phyloP scores from a whole-genome alignment of 192 early-diverging fungal species.

The Phycomyces nitens region DNA sequence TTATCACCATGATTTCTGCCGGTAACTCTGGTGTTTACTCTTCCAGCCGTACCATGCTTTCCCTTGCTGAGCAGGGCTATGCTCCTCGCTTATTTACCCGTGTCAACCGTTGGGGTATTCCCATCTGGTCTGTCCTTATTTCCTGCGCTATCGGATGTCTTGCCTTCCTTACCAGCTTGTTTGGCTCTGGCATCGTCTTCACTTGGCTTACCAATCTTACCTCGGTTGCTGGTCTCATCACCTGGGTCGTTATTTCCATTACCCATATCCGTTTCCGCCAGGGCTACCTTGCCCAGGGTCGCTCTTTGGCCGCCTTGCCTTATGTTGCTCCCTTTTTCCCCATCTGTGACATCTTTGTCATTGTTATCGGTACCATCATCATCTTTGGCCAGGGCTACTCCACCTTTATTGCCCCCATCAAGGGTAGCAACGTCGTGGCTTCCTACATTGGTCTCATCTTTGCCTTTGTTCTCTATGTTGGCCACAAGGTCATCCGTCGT shows the following conservation, averaged over 20 bases:
- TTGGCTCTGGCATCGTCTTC: conserved; percentile 71
- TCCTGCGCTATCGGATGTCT: conserved; percentile 64
- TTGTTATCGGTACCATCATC: conserved; percentile 57
- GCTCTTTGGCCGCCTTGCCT: conserved; percentile 58
- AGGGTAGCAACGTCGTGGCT: conserved; percentile 50
- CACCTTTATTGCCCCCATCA: conserved; percentile 51
- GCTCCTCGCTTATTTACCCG: conserved; percentile 64
- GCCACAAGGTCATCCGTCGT: conserved; percentile 47
- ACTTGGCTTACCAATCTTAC: conserved; percentile 61
- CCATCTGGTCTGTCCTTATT: conserved; percentile 53
- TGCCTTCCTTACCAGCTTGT: conserved; percentile 58
- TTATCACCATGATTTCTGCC: conserved; percentile 68
- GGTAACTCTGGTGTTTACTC: conserved; percentile 88
- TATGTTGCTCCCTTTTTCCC: conserved; percentile 77
- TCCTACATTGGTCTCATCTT: conserved; percentile 61
- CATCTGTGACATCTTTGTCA: conserved; percentile 65
- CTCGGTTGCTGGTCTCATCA: conserved; percentile 74
- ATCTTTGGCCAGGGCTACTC: conserved; percentile 57
- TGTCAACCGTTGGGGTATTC: conserved; percentile 64
- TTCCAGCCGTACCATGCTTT: conserved; percentile 75
- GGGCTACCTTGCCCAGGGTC: conserved; percentile 69
- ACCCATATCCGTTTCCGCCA: conserved; percentile 84
- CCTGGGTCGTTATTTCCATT: conserved; percentile 80
- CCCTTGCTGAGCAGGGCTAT: conserved; percentile 72
- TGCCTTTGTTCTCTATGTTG: conserved; percentile 56